Evolutionary conservation across 2,329 filamentous ascomycete species (phyloP), one percentile per base, ranked within the genome.

Genomic region (Ophiostoma tasmaniense): DNA sequence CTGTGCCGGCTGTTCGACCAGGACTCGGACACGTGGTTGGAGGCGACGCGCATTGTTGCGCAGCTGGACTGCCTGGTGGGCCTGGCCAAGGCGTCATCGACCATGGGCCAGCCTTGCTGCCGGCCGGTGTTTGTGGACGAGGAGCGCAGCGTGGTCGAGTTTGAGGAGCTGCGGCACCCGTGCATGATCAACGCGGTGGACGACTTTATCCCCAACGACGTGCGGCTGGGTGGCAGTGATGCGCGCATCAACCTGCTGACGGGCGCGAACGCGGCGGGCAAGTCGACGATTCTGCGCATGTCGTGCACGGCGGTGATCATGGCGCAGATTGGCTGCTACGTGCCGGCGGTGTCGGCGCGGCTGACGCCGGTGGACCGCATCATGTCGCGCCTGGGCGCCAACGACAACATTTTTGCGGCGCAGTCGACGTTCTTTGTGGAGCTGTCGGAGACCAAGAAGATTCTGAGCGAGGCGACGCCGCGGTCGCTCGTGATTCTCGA

Each of bases 351-450:
- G 22, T 92, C 89, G 2, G 95, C 95, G 0, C 88, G 85, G 2
- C 84, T 99, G 62, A 98, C 94, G 0, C 94, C 95, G 0, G 88
- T 96, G 2, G 95, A 99, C 77, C 91, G 95, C 68, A 98, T 99
- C 82, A 99, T 99, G 95, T 98, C 94, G 11, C 92, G 95, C 64
- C 87, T 99, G 0, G 95, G 95, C 11, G 95, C 95, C 65, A 97
- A 98, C 75, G 95, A 99, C 86, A 98, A 98, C 79, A 99, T 99
- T 74, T 98, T 99, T 76, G 95, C 94, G 1, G 92, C 94, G 0
- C 95, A 99, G 78, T 96, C 92, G 17, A 99, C 95, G 2, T 99
- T 99, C 83, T 98, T 99, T 76, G 94, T 99, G 35, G 95, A 99
- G 79, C 82, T 99, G 1, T 93, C 93, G 0, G 95, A 99, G 78